phyloP scores from a whole-genome alignment of 208 protist genomes.

The Crithidia brevicula region DNA sequence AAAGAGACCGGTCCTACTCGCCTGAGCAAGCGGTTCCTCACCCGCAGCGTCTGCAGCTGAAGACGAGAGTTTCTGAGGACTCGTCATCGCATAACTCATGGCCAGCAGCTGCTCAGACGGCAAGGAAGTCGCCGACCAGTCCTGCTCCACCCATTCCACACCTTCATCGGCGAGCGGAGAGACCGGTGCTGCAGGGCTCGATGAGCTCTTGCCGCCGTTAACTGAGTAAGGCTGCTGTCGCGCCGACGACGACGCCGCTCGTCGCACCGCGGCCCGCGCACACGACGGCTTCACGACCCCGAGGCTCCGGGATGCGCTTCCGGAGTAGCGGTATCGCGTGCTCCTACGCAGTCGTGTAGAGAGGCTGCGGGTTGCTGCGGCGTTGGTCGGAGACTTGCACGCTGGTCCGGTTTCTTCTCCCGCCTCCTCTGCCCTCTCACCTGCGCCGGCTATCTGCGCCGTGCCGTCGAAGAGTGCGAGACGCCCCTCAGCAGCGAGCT shows the following conservation, averaged over 20 bases:
- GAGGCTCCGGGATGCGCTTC: background rate
- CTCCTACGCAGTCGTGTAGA: conserved; percentile 16
- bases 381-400: background rate
- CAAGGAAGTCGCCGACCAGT: background rate
- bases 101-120: background rate
- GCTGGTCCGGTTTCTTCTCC: no score
- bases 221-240: background rate
- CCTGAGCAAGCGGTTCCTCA: no score
- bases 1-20: background rate
- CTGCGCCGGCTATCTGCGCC: no score
- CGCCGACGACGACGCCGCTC: background rate
- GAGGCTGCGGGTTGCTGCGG: background rate
- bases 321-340: conserved; percentile 13
- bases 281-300: conserved; percentile 14
- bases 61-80: no score
- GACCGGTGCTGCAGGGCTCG: no score
- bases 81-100: no score
- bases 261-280: background rate
- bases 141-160: background rate
- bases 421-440: no score
- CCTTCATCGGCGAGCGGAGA: background rate
- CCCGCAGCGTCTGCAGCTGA: no score
- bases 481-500: no score
- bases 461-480: no score
- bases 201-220: no score